phyloP scores from a whole-genome alignment of 306 rosid species.

The Lithocarpus polystachyus region DNA sequence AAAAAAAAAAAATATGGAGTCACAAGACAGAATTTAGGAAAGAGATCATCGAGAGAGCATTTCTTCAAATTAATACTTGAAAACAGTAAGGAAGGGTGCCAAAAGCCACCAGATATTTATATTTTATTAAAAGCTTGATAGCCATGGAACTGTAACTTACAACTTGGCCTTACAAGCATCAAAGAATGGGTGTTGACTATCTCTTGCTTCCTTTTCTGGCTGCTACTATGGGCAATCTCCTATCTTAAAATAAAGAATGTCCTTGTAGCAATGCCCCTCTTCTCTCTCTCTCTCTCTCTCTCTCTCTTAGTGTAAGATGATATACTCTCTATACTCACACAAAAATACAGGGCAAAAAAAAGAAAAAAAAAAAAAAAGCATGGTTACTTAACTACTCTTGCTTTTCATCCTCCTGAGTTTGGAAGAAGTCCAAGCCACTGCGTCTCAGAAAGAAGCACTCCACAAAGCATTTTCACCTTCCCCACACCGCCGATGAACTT shows the following conservation, averaged over 20 bases:
- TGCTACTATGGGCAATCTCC: conserved; percentile 64
- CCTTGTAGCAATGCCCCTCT: conserved; percentile 38
- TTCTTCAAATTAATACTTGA: conserved; percentile 19
- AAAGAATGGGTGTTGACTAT: conserved; percentile 56
- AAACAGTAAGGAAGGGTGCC: conserved; percentile 30
- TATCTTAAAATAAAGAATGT: conserved; percentile 63
- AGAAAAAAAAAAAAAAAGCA: neutral
- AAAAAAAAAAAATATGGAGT: too few species aligned
- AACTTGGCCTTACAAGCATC: conserved; percentile 67
- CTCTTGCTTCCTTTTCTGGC: conserved; percentile 43
- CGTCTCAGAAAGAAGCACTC: conserved; percentile 75
- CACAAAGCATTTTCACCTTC: conserved; percentile 90
- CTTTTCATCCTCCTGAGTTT: conserved; percentile 56
- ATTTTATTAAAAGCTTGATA: conserved; percentile 63
- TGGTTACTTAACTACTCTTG: conserved; percentile 25
- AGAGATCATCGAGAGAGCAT: conserved; percentile 19
- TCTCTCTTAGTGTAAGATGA: conserved; percentile 29
- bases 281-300: conserved; percentile 17
- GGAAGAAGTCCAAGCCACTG: conserved; percentile 48
- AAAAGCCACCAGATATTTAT: conserved; percentile 39
- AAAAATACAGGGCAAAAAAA: conserved; percentile 28
- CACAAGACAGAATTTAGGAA: neutral
- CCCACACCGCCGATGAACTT: conserved; percentile 91
- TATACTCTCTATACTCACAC: conserved; percentile 41
- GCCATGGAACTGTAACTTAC: conserved; percentile 60